These are phyloP conservation scores for Kalanchoe fedtschenkoi DNA, from an alignment of 164 flowering plant genomes.

Conservation along the genomic window DNA sequence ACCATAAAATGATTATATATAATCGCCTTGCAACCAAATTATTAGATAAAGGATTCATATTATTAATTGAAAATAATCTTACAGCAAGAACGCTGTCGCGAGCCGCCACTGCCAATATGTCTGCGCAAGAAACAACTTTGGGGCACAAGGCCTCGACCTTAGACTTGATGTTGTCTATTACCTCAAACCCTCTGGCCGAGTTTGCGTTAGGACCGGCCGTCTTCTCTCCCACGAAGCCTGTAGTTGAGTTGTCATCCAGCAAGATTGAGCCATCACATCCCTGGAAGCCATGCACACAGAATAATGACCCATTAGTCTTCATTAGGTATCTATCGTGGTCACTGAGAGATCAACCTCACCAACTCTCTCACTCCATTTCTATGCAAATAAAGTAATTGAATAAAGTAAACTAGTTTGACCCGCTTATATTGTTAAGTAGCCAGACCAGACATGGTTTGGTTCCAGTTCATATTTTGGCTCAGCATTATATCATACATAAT, in stretches of 20 bases:
- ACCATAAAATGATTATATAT: not conserved
- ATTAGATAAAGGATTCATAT: not conserved
- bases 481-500: not conserved
- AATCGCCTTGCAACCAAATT: no score
- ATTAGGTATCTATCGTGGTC: no score
- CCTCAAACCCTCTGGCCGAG: not conserved
- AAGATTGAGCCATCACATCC: slow-evolving; percentile 1
- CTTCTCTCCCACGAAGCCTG: not conserved
- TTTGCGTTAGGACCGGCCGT: not conserved
- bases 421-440: not conserved
- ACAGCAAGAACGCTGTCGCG: slow-evolving; percentile 22
- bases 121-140: not conserved
- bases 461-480: no score
- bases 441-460: no score
- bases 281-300: not conserved
- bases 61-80: not conserved
- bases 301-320: not conserved
- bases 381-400: no score
- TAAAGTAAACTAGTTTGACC: not conserved
- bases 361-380: not conserved
- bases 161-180: not conserved
- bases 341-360: not conserved
- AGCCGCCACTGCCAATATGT: slow-evolving; percentile 1
- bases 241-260: not conserved
- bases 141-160: not conserved